Evolutionary conservation across 139 green algal genomes (phyloP).

Genomic region (Chlorokybus atmophyticus): DNA sequence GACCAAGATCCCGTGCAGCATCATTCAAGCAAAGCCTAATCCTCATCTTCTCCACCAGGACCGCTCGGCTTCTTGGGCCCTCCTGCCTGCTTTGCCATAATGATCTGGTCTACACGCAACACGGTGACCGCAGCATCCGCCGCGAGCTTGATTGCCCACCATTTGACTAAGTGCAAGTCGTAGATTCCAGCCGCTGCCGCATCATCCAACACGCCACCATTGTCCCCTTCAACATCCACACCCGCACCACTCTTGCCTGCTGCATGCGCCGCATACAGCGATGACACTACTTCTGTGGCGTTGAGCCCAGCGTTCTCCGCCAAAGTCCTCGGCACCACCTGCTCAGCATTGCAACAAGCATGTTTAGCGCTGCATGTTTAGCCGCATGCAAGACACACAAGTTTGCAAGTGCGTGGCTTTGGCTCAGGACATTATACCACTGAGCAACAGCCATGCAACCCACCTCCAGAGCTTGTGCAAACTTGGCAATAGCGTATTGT

Average conservation of each 20-base stretch:
- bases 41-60: slow-evolving; percentile 1
- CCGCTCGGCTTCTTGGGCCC: slow-evolving; percentile 11
- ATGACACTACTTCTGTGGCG: slow-evolving; percentile 55
- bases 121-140: slow-evolving; percentile 82
- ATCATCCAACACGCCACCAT: not conserved
- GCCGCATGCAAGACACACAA: no score
- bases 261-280: slow-evolving; percentile 76
- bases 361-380: no score
- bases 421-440: no score
- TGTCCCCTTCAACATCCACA: slow-evolving; percentile 67
- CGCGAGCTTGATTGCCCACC: slow-evolving; percentile 84
- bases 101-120: slow-evolving; percentile 82
- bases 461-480: slow-evolving; percentile 82
- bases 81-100: slow-evolving; percentile 27
- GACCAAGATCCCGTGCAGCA: no score
- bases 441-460: no score
- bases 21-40: no score
- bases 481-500: slow-evolving; percentile 90
- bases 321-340: slow-evolving; percentile 77
- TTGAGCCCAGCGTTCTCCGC: slow-evolving; percentile 79
- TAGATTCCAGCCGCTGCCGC: slow-evolving; percentile 39
- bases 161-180: slow-evolving; percentile 33
- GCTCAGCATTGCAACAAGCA: no score
- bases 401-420: no score
- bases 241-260: slow-evolving; percentile 49